Base-by-base conservation (phyloP, 1,284 basidiomycete genomes). In the Termitomyces sp. region DNA sequence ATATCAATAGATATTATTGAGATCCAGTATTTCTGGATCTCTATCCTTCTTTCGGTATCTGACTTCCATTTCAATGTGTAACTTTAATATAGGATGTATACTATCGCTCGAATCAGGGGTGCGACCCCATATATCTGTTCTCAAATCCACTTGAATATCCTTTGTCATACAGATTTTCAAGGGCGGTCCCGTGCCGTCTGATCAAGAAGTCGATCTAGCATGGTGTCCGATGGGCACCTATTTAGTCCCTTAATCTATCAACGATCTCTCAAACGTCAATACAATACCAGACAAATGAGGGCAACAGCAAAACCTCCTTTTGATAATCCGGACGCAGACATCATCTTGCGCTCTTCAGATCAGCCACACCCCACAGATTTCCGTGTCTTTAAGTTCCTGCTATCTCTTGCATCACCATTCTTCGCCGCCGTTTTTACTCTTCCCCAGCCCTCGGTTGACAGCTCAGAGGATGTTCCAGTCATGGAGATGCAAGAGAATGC, bases 291-390 rank as follows among this genome's bases (percentile, higher is more conserved):
- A 8, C 10, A n/a, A 26, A 43, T 43, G 42, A 15, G 26, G 8
- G 15, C 15, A n/a, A 43, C 58, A 39, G 69, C 68, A 24, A 57
- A 58, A 17, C 44, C 63, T 45, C 69, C 70, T 4, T 73, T 73
- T 55, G 64, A 73, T 54, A 60, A 69, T 45, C 63, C 65, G 39
- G 63, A 67, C 43, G 67, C 68, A 58, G 78, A 80, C 57, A 60
- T 79, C 38, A 68, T 76, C 42, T 61, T 81, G 21, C 72, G 74
- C 43, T 78, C 77, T 3, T 75, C 75, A 15, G 78, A 80, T 62
- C 67, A 70, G 50, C 50, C 41, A 8, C 60, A 64, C 43, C 71
- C 69, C 19, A 65, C 73, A 42, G 72, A 76, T 57, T 77, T 80
- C 59, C 68, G 63, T n/a, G 68, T 73, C 15, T 76, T 76, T 68